Evolutionary conservation across 108 stramenopile species (phyloP).

Genomic region (Schizochytrium sp.): DNA sequence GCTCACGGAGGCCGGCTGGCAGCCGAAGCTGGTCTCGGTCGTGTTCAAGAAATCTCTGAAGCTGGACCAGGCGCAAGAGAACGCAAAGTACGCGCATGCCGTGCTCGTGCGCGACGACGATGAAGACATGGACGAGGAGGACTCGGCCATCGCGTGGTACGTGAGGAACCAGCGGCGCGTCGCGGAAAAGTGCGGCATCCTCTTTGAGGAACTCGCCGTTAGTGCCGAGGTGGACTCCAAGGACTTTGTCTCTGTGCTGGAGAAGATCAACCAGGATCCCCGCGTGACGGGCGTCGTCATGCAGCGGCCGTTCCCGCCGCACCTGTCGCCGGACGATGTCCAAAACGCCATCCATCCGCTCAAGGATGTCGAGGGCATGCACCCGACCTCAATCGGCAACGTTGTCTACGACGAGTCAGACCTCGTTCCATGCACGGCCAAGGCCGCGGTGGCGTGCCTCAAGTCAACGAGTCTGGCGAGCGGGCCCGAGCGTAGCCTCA

Average conservation of each 20-base stretch:
- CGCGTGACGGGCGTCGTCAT: not conserved
- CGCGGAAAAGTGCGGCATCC: conserved; percentile 18
- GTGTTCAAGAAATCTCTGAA: not conserved
- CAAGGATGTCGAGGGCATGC: conserved; percentile 16
- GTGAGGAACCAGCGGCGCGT: not conserved
- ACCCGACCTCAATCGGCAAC: conserved; percentile 8
- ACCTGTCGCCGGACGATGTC: conserved; percentile 3
- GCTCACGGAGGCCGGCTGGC: not conserved
- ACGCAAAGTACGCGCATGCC: not conserved
- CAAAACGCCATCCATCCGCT: conserved; percentile 3
- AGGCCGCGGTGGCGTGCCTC: conserved; percentile 17
- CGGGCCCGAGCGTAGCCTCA: not conserved
- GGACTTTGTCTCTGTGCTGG: not conserved
- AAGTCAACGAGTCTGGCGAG: not conserved
- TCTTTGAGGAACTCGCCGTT: not conserved
- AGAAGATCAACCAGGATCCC: not conserved
- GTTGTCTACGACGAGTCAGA: conserved; percentile 9
- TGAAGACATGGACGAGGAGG: not conserved
- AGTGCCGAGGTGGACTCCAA: not conserved
- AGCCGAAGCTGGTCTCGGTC: not conserved
- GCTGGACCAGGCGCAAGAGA: not conserved
- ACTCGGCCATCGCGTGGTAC: conserved; percentile 11
- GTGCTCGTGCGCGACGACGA: not conserved
- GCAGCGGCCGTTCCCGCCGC: conserved; percentile 2
- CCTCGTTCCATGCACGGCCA: conserved; percentile 12